A percentile compares a stretch with the other conserved stretches of the same genome.
Conservation (phyloP, 2,329 filamentous ascomycete genomes). For the Westerdykella ornata region DNA sequence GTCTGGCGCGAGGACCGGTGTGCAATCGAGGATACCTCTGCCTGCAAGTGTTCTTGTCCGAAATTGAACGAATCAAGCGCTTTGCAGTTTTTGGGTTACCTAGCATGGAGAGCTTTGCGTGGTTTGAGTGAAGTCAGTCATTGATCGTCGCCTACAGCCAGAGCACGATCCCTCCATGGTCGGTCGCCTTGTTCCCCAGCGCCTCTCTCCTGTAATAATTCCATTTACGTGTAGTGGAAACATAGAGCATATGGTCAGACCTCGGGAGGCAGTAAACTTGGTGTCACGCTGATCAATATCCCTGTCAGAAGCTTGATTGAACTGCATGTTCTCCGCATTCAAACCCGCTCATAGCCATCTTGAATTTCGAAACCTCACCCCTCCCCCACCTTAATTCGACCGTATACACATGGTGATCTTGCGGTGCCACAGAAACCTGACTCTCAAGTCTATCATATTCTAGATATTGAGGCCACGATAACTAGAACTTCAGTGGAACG, state of each 20-base stretch:
- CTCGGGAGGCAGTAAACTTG: no score
- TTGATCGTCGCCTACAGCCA: no score
- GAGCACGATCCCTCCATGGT: no score
- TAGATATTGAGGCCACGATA: not conserved
- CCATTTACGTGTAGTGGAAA: no score
- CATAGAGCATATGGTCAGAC: no score
- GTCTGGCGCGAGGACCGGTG: slow-evolving; percentile 37
- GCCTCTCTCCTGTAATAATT: no score
- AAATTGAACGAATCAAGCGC: slow-evolving; percentile 32
- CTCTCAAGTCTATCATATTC: not conserved
- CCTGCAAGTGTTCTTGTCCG: slow-evolving; percentile 39
- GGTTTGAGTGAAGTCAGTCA: no score
- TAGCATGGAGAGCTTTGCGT: no score
- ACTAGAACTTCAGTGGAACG: no score
- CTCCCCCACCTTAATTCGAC: slow-evolving; percentile 6
- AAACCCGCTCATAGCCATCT: slow-evolving; percentile 6
- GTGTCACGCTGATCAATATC: slow-evolving; percentile 10
- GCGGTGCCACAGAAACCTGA: not conserved
- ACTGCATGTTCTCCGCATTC: slow-evolving; percentile 7
- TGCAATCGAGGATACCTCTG: slow-evolving; percentile 45
- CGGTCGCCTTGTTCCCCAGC: no score
- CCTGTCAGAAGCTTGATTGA: slow-evolving; percentile 6
- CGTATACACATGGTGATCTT: not conserved
- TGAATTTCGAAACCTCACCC: slow-evolving; percentile 7
- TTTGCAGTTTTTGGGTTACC: no score